phyloP scores from a whole-genome alignment of 805 yeast genomes.

The Wickerhamomyces pijperi region DNA sequence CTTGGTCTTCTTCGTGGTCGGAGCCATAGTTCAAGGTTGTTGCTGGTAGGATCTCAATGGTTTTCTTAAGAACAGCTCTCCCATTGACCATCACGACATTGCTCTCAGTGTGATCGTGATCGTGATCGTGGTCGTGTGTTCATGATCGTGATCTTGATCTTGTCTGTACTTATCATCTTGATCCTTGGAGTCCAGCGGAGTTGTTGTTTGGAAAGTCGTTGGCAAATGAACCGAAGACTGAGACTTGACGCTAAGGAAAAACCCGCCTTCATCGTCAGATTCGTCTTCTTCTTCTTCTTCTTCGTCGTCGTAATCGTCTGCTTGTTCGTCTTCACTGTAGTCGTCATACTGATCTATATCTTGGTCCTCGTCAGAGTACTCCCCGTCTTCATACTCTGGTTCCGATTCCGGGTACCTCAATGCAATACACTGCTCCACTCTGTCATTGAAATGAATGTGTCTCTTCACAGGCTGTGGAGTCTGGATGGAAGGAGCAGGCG shows the following conservation, averaged over 20 bases:
- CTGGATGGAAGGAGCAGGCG: not conserved
- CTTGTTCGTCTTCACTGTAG: not conserved
- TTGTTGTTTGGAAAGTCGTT: not conserved
- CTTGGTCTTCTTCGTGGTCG: conserved; percentile 45
- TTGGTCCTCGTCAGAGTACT: conserved; percentile 10
- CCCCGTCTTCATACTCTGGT: conserved; percentile 20
- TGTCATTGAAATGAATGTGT: conserved; percentile 86
- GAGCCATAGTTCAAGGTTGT: conserved; percentile 75
- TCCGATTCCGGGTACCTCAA: conserved; percentile 22
- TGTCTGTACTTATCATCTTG: too few relatives aligned
- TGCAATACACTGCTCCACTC: conserved; percentile 91
- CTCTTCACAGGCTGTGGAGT: conserved; percentile 22
- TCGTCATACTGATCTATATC: conserved; percentile 14
- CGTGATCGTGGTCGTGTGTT: too few relatives aligned
- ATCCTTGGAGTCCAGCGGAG: not conserved
- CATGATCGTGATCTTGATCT: too few relatives aligned
- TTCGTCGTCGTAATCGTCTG: conserved; percentile 9
- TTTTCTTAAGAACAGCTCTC: conserved; percentile 21
- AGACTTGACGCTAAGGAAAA: conserved; percentile 46
- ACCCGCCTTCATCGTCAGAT: conserved; percentile 59
- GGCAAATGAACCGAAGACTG: conserved; percentile 23
- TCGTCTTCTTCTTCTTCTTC: conserved; percentile 21
- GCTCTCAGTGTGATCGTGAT: not conserved
- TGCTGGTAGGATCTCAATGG: conserved; percentile 76
- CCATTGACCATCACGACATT: not conserved